Evolutionary conservation across 2,329 filamentous ascomycete species (phyloP), one percentile per base, ranked within the genome.

Genomic region (Fusarium nisikadoi): DNA sequence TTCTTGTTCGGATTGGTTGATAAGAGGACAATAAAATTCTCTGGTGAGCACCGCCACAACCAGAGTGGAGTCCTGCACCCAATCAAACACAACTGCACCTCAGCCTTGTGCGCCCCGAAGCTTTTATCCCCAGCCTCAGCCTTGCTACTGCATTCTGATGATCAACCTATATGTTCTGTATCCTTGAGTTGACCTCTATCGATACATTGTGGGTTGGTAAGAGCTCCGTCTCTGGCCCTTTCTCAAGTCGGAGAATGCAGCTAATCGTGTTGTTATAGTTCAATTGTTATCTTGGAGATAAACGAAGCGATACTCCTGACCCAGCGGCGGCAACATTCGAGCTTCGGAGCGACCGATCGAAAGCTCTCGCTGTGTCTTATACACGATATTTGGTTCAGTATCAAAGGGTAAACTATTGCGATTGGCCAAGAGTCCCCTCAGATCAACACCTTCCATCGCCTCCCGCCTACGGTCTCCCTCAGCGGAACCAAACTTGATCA

Each of bases 101-200:
- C 74, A 76, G 74, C 74, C 74, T 76, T 75, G 72, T 56, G 65
- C 58, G 31, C 61, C 56, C 59, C 27, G 57, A 68, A 72, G 47
- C 74, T 72, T 75, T 64, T 47, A 54, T 60, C 57, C 64, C 54
- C 63, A 66, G 72, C 72, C 72, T 76, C 74, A 76, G 74, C 74
- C 74, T 76, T 73, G 72, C 72, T 73, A 67, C 64, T 54, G 50
- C 68, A 62, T 59, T 61, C 61, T 64, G 62, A 71, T 42, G 45
- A 71, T 52, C 57, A 49, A 61, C 53, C 36, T 35, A 54, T 53
- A 54, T 62, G 43, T 29, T 54, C 27, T 25, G 33, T 50, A 35
- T 59, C 49, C 38, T 57, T 55, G 62, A 64, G 53, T 36, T 42
- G 29, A 47, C 36, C 39, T 49, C 42, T 54, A 46, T 47, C 35